These are phyloP conservation scores for Penicillium maclennaniae DNA, from an alignment of 495 filamentous ascomycete species.

Conservation along the genomic window DNA sequence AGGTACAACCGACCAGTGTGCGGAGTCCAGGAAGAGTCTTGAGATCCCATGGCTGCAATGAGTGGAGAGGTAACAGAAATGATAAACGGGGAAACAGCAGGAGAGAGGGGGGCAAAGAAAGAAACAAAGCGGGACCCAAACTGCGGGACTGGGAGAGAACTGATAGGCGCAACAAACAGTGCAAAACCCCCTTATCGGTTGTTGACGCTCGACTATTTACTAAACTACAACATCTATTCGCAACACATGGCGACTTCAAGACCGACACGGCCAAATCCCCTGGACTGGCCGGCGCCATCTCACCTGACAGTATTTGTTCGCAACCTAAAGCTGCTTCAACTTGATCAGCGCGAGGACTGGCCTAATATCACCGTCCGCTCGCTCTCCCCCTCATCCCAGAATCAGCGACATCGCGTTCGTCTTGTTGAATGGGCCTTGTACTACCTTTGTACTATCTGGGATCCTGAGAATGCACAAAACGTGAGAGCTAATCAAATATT, in stretches of 20 bases:
- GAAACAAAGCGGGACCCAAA: constrained; percentile 8
- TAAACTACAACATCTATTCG: constrained; percentile 12
- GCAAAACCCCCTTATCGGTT: constrained; percentile 31
- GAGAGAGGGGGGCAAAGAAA: not conserved
- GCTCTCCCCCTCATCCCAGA: constrained; percentile 64
- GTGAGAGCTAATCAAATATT: constrained; percentile 35
- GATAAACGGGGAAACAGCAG: not conserved
- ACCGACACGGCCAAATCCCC: constrained; percentile 30
- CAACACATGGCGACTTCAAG: constrained; percentile 30
- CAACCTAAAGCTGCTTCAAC: constrained; percentile 73
- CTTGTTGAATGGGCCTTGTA: constrained; percentile 82
- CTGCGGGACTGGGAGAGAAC: not conserved
- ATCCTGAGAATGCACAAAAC: constrained; percentile 65
- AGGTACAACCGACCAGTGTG: constrained; percentile 19
- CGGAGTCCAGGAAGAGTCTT: constrained; percentile 28
- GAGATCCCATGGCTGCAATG: constrained; percentile 31
- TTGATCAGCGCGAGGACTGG: constrained; percentile 74
- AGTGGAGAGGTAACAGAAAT: constrained; percentile 2
- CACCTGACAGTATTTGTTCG: constrained; percentile 68
- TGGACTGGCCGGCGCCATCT: constrained; percentile 44
- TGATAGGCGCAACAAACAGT: constrained; percentile 25
- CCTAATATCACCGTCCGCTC: constrained; percentile 61
- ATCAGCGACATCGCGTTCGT: constrained; percentile 73
- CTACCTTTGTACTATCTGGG: constrained; percentile 77
- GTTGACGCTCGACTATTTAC: constrained; percentile 20